Evolutionary conservation across 106 monocot genomes (phyloP), one percentile per base, ranked within the genome.

Genomic region (Gastrodia elata): DNA sequence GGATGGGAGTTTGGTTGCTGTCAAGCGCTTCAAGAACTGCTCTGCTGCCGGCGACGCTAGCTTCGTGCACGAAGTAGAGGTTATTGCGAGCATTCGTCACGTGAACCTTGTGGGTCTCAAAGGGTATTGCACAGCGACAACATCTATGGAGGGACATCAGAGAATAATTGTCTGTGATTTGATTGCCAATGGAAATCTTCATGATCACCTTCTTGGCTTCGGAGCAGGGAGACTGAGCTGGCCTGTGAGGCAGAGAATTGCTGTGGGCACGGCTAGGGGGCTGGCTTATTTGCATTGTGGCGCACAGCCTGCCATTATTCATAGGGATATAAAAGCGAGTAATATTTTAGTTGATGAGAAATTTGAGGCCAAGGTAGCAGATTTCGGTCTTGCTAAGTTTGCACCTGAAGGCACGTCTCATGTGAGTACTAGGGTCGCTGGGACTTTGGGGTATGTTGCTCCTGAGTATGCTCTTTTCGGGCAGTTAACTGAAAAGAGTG

Each of bases 391-490:
- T 20, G 96, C 96, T 0, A 87, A 80, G 73, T 97, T 88, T 74
- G 86, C 92, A 3, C 92, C 90, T 0, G 96, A 92, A 59, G 92
- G 96, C 1, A 80, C 84, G 76, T 82, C 92, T 4, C 96, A 97
- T 82, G 64, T 97, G 39, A 97, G 96, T 79, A 97, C 96, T 0
- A 78, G 87, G 70, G 96, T 97, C 2, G 96, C 96, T 0, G 92
- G 96, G 0, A 96, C 96, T 22, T 49, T 90, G 4, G 96, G 96
- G 1, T 96, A 96, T 76, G 89, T 92, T 14, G 87, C 96, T 14
- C 96, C 96, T 0, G 96, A 96, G 74, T 96, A 96, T 59, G 96
- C 96, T 25, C 55, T 96, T 20, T 92, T 89, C 20, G 96, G 96
- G 30, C 92, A 96, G 64, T 73, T 96, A 73, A 92, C 96, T 0